Percentiles rank a stretch among this genome's conserved stretches.
Conservation (phyloP, 257 asterid species). For the Anisodus tanguticus region DNA sequence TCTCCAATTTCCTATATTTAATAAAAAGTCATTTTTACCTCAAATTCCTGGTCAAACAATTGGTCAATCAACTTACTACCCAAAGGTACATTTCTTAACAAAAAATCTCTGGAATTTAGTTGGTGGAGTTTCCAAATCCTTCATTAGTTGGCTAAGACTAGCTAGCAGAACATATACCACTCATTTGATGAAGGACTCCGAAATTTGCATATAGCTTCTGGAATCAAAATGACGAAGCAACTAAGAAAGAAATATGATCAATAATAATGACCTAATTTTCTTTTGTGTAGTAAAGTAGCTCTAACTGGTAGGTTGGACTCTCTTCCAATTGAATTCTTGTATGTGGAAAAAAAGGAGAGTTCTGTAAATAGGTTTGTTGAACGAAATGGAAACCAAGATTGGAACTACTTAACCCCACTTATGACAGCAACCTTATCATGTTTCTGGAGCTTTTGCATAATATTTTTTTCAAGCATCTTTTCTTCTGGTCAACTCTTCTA, state of each 20-base stretch:
- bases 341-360: neutral
- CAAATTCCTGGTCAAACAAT: neutral
- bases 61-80: neutral
- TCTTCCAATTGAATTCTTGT: constrained; percentile 21
- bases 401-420: neutral
- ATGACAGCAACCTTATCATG: neutral
- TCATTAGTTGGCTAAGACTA: neutral
- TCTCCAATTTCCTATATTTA: neutral
- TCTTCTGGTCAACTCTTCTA: neutral
- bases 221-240: neutral
- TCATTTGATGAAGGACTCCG: neutral
- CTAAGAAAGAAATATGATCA: neutral
- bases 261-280: neutral
- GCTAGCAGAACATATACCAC: neutral
- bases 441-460: constrained; percentile 19
- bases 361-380: neutral
- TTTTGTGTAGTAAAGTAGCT: neutral
- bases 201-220: neutral
- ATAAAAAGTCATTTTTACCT: neutral
- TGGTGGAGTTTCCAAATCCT: neutral
- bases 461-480: neutral
- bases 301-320: neutral
- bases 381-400: neutral
- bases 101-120: neutral
- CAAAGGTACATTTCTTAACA: neutral